Evolutionary conservation across 2,329 filamentous ascomycete genomes (phyloP), one percentile per base, ranked within the genome.

Genomic region (Pseudocercospora fijiensis): DNA sequence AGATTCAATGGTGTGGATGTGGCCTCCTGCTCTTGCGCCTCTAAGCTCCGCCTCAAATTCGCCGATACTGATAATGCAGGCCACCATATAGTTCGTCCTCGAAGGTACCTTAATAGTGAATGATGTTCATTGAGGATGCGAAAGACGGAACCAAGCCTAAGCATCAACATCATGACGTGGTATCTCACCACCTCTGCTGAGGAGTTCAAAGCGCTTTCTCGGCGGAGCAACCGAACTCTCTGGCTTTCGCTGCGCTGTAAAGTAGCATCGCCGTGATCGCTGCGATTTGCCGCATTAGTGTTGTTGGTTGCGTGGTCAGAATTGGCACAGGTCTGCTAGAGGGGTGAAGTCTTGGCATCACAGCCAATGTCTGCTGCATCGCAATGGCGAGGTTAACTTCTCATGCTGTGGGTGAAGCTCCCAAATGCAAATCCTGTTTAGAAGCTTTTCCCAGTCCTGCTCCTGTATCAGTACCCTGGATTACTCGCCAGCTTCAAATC

Each of bases 131-230:
- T 13, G 33, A 6, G n/a, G 33, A 16, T 37, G 13, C n/a, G 13
- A 16, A 37, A 8, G 10, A 24, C 43, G 22, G 7, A 47, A 47
- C 18, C 49, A n/a, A 52, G 24, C 11, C 9, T 24, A 27, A 18
- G 20, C 49, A 52, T 24, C 20, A 49, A 24, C 8, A 10, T 10
- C 49, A 52, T 52, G 49, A 26, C 49, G 49, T 52, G 8, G 49
- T n/a, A 52, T 52, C 24, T 52, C 24, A 52, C 49, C 49, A 52
- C 49, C 49, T 28, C 49, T 52, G 49, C 20, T 52, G 49, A 51
- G 47, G 22, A 51, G 47, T n/a, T 37, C 33, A 37, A 37, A 37
- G 33, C 33, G 33, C 33, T 37, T 37, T 37, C 30, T 33, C 33
- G 33, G 33, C 33, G 33, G 13, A 47, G 18, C 10, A 6, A 24